Base-by-base conservation (phyloP, 169 alveolate genomes). In the Plasmodium gaboni region DNA sequence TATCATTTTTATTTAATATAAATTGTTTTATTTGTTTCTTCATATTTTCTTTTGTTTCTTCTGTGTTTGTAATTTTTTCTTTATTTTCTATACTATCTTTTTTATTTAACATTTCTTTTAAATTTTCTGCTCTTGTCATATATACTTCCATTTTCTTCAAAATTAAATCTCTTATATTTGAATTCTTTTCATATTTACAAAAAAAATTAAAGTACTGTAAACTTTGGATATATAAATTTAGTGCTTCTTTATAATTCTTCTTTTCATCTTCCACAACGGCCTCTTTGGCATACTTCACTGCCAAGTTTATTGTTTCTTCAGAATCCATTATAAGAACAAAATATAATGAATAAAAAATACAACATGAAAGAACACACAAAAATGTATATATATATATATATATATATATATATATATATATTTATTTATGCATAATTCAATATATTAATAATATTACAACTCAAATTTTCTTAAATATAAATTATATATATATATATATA, bases 141-240 rank as follows among this genome's bases (percentile, higher is more conserved):
- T 94, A 94, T 70, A 88, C 88, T 74, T 91, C 91, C 96, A 94
- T 94, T 87, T 89, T 92, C 48, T 69, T 89, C 51, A 90, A 67
- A 73, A 92, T 88, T 57, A 86, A 87, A 69, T 92, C 95, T 71
- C 89, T 92, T 74, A 94, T 80, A 51, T 78, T 90, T 2, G 93
- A 70, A 67, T 94, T 88, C 48, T 89, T 90, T 88, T 94, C 94
- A 87, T 92, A 91, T 48, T 73, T 73, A 59, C 78, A 80, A 70
- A 70, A 80, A 63, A 68, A 88, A 64, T 76, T 60, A 88, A 86
- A 86, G 60, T 86, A 86, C 51, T 86, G 92, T 17, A 86, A 86
- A 60, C 92, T 86, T 42, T 86, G 92, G 26, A 86, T 71, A 64
- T 86, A 86, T 65, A 86, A 86, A 65, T 86, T 86, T 73, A 86